Evolutionary conservation across 495 filamentous ascomycete species (phyloP).

Genomic region (Aspergillus cristatus): DNA sequence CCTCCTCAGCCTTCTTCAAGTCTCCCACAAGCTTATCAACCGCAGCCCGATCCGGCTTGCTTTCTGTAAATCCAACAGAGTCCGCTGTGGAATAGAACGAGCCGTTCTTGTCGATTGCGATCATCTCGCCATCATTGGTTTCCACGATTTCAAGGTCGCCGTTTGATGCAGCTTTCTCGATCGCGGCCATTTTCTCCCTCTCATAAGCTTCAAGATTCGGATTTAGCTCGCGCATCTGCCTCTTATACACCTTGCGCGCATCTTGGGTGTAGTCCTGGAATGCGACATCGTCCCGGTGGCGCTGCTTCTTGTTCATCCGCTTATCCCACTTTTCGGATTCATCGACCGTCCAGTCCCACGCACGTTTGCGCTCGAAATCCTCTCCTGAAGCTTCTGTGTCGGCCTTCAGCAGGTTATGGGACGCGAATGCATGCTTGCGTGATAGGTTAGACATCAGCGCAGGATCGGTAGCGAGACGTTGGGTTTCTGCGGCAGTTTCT

Average conservation of each 20-base stretch:
- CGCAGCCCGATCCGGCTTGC: slow-evolving; percentile 82
- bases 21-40: slow-evolving; percentile 83
- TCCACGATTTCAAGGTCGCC: slow-evolving; percentile 88
- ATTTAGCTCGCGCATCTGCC: slow-evolving; percentile 66
- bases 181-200: slow-evolving; percentile 69
- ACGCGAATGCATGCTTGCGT: slow-evolving; percentile 75
- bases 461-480: slow-evolving; percentile 69
- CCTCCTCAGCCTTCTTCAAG: slow-evolving; percentile 80
- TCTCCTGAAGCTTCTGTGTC: slow-evolving; percentile 75
- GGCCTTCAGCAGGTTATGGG: slow-evolving; percentile 88
- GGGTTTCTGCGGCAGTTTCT: slow-evolving; percentile 74
- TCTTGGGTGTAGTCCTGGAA: slow-evolving; percentile 87
- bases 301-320: slow-evolving; percentile 75
- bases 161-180: slow-evolving; percentile 69
- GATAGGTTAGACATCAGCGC: slow-evolving; percentile 59
- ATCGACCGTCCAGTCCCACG: slow-evolving; percentile 97
- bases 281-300: slow-evolving; percentile 72
- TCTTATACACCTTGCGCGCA: slow-evolving; percentile 85
- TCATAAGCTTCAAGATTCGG: slow-evolving; percentile 73
- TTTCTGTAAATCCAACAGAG: slow-evolving; percentile 68
- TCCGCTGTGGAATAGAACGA: slow-evolving; percentile 84
- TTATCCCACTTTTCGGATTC: slow-evolving; percentile 92
- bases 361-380: slow-evolving; percentile 94
- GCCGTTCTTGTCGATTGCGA: slow-evolving; percentile 84
- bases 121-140: slow-evolving; percentile 86